Evolutionary conservation across 306 rosid species (phyloP), one percentile per base, ranked within the genome.

Genomic region (Castanopsis chinensis): DNA sequence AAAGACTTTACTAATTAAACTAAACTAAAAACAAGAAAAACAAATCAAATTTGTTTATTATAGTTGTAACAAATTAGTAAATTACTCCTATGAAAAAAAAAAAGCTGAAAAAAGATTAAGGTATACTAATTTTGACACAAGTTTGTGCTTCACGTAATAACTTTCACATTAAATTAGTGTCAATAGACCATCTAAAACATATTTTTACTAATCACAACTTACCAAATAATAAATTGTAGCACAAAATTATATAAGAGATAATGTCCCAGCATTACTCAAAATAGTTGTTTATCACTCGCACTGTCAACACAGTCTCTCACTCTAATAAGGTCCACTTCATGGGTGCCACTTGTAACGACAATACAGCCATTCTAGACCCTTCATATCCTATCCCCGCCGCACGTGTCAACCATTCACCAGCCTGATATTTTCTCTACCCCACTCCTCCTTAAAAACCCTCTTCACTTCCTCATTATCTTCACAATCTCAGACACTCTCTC

Each of bases 371-470:
- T 87, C 71, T 70, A 55, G 78, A 49, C 83, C 88, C 79, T 77
- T 82, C 90, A 67, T 55, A 69, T 71, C 80, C 85, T 82, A 87
- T 87, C 88, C 49, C 52, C 72, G 77, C 45, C 73, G 58, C 87
- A 84, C 86, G 86, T 78, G 84, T 74, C 78, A 30, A 13, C 32
- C 28, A 3, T 25, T 15, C 5, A 32, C 32, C 9, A 30, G 35
- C 17, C 33, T 7, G 76, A 84, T 82, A 84, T 56, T 76, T 80
- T 51, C 71, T 0, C 45, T 58, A 41, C 45, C 14, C 33, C 65
- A 49, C 14, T 33, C 70, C 69, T 68, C 59, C 70, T 64, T 27
- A 80, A 64, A 67, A 19, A 53, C 51, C 70, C 17, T 54, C 15
- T 27, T 57, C 21, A 6, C 52, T 73, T 60, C 41, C 45, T 59